phyloP scores from a whole-genome alignment of 805 yeast genomes.

The Candida awuae region DNA sequence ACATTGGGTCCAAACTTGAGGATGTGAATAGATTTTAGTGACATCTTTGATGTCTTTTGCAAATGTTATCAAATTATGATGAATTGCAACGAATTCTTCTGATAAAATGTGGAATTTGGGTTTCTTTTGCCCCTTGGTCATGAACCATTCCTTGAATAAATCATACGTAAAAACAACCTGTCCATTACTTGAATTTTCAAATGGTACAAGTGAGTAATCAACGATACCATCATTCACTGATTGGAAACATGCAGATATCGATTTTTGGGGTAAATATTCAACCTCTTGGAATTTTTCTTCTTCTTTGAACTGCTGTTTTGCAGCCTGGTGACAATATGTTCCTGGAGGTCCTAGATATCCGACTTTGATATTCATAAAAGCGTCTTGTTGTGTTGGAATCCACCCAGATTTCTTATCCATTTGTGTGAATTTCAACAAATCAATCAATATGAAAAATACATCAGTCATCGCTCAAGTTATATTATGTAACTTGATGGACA shows the following conservation, averaged over 20 bases:
- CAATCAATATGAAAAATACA: too few species aligned
- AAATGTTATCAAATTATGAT: constrained; percentile 60
- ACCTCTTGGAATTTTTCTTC: constrained; percentile 16
- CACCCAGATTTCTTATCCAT: too few species aligned
- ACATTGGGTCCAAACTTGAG: constrained; percentile 97
- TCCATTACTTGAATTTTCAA: constrained; percentile 93
- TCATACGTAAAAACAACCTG: constrained; percentile 84
- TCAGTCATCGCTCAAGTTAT: too few species aligned
- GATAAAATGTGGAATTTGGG: constrained; percentile 51
- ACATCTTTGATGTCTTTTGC: constrained; percentile 39
- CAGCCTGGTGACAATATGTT: constrained; percentile 86
- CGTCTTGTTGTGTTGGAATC: too few species aligned
- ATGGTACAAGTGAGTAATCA: constrained; percentile 76
- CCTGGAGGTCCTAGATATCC: constrained; percentile 87
- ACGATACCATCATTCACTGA: constrained; percentile 36
- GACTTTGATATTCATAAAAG: constrained; percentile 35
- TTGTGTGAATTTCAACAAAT: too few species aligned
- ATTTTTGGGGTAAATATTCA: constrained; percentile 30
- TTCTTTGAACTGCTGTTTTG: constrained; percentile 33
- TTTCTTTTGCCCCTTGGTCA: constrained; percentile 12
- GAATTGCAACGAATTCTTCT: constrained; percentile 76
- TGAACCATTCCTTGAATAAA: constrained; percentile 60
- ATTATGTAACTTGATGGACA: too few species aligned
- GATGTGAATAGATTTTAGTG: constrained; percentile 72
- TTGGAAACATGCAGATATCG: constrained; percentile 57